Conservation (phyloP, 2,329 filamentous ascomycete genomes). For the Nectriaceae sp. region DNA sequence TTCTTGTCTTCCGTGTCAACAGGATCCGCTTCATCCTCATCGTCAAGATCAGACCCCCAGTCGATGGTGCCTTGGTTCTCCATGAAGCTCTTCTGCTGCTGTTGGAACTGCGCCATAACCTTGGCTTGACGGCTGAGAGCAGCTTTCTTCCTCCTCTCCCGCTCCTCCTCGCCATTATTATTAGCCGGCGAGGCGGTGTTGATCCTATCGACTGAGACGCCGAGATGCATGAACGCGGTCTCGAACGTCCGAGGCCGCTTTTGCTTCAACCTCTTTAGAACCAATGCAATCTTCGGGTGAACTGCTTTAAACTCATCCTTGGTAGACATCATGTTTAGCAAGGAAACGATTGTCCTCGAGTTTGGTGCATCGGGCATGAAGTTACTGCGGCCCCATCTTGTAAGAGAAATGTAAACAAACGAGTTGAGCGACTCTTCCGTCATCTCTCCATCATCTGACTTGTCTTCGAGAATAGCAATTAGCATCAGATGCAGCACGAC, state of each 20-base stretch:
- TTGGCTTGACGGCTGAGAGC: conserved; percentile 86
- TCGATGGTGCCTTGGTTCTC: conserved; percentile 85
- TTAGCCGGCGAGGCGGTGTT: conserved; percentile 80
- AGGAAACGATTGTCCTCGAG: conserved; percentile 63
- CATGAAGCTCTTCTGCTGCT: conserved; percentile 94
- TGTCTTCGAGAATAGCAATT: conserved; percentile 83
- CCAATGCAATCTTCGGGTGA: conserved; percentile 79
- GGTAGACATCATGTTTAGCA: conserved; percentile 62
- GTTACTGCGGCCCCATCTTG: conserved; percentile 61
- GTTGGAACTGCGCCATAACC: conserved; percentile 97
- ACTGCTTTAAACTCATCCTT: conserved; percentile 80
- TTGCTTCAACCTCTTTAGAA: conserved; percentile 83
- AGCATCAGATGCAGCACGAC: conserved; percentile 86
- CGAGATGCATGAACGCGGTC: conserved; percentile 62
- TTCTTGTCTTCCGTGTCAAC: conserved; percentile 68
- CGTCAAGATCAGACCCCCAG: conserved; percentile 77
- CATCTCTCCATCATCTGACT: conserved; percentile 55
- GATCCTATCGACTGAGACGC: conserved; percentile 74
- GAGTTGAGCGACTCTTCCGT: conserved; percentile 56
- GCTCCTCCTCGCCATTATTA: conserved; percentile 68
- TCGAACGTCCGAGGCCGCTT: conserved; percentile 76
- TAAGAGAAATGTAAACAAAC: conserved; percentile 73
- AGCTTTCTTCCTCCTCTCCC: conserved; percentile 85
- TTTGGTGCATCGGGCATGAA: conserved; percentile 58
- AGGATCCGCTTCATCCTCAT: conserved; percentile 64